Conservation (phyloP, 192 early-diverging fungal species). For the Dissophora ornata region DNA sequence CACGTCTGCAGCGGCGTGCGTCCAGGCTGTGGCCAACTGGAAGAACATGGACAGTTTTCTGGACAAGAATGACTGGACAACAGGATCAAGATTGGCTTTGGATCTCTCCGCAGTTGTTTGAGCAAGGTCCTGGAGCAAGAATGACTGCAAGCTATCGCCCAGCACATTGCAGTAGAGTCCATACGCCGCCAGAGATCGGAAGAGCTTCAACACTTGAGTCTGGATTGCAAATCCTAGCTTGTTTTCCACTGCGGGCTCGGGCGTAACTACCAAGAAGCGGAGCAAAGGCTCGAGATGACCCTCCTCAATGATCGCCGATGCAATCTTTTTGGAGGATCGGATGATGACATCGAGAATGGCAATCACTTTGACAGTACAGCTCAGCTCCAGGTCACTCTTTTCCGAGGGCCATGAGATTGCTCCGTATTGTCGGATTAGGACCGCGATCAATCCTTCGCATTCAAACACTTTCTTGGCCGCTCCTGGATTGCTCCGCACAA, state of each 20-base stretch:
- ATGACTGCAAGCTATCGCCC: constrained; percentile 46
- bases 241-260: constrained; percentile 43
- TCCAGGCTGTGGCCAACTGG: constrained; percentile 40
- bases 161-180: constrained; percentile 64
- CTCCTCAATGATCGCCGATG: constrained; percentile 53
- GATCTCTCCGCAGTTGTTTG: constrained; percentile 3
- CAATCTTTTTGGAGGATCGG: constrained; percentile 55
- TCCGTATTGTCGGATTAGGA: constrained; percentile 50
- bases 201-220: constrained; percentile 55
- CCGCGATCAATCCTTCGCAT: constrained; percentile 58
- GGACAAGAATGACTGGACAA: constrained; percentile 29
- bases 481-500: constrained; percentile 56
- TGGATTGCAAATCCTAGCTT: constrained; percentile 32
- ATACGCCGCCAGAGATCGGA: constrained; percentile 58
- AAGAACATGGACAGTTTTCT: constrained; percentile 38
- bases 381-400: constrained; percentile 32
- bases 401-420: constrained; percentile 60
- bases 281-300: constrained; percentile 56
- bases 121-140: constrained; percentile 42
- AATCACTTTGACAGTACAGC: constrained; percentile 41
- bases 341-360: constrained; percentile 53
- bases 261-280: constrained; percentile 58
- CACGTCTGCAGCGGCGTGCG: constrained; percentile 58
- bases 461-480: constrained; percentile 60
- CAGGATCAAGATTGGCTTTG: constrained; percentile 1